Evolutionary conservation across 2,329 filamentous ascomycete species (phyloP).

Genomic region (Aspergillus calidoustus): DNA sequence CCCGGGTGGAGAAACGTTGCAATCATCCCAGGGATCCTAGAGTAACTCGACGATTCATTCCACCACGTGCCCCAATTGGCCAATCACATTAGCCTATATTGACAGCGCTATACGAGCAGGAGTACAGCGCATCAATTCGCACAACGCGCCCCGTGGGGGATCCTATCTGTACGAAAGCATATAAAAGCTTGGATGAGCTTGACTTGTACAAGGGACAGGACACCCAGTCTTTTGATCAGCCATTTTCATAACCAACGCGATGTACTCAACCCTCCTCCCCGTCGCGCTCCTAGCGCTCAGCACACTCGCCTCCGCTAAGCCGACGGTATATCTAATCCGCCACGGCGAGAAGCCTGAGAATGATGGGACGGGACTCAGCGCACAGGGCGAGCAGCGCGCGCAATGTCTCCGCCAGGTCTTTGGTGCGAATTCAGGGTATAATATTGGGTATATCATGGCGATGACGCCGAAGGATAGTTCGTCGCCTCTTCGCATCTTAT

Average conservation of each 20-base stretch:
- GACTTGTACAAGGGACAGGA: no score
- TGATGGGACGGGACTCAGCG: conserved; percentile 53
- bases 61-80: conserved; percentile 2
- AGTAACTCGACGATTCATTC: conserved; percentile 5
- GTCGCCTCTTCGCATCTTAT: conserved; percentile 20
- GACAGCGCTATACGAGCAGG: not conserved
- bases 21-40: not conserved
- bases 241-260: not conserved
- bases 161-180: no score
- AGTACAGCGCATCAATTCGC: no score
- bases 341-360: conserved; percentile 66
- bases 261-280: conserved; percentile 15
- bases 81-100: not conserved
- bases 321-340: conserved; percentile 66
- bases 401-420: conserved; percentile 65
- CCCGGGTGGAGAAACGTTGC: not conserved
- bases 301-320: conserved; percentile 30
- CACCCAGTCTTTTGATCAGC: no score
- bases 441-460: conserved; percentile 65
- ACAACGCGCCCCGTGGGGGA: conserved; percentile 1
- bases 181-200: no score
- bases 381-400: conserved; percentile 59
- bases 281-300: conserved; percentile 22
- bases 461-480: conserved; percentile 54
- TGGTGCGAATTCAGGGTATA: conserved; percentile 55